phyloP scores from a whole-genome alignment of 2,329 filamentous ascomycete genomes.

The Ophiostoma fasciatum region DNA sequence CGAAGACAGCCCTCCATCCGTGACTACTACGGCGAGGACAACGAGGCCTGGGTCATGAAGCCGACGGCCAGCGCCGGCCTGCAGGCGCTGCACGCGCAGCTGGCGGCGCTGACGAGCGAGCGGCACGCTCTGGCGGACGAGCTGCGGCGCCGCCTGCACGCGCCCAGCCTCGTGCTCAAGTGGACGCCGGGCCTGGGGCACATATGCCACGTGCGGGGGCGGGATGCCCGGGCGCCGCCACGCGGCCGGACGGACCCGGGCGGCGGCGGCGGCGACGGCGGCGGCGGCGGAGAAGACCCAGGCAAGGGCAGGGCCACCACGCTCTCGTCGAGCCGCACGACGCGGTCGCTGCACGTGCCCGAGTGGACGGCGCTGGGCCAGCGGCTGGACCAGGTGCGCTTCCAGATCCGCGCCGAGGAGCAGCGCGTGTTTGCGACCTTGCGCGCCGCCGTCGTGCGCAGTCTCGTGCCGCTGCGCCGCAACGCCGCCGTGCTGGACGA shows the following conservation, averaged over 20 bases:
- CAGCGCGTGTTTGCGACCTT: conserved; percentile 62
- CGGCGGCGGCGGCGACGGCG: conserved; percentile 10
- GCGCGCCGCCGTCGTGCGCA: conserved; percentile 60
- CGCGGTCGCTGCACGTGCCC: conserved; percentile 67
- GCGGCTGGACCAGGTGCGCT: conserved; percentile 60
- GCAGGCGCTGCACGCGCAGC: conserved; percentile 48
- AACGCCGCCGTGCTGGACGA: conserved; percentile 90
- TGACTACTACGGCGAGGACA: conserved; percentile 46
- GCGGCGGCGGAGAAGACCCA: background rate
- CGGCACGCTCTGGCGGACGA: conserved; percentile 44
- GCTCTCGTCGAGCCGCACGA: conserved; percentile 69
- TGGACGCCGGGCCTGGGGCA: conserved; percentile 83
- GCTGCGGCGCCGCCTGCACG: conserved; percentile 46
- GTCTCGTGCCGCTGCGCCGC: conserved; percentile 71
- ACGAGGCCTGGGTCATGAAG: conserved; percentile 50
- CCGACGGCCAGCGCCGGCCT: conserved; percentile 53
- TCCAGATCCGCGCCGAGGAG: conserved; percentile 73
- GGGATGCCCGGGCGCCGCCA: conserved; percentile 35
- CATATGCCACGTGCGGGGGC: conserved; percentile 79
- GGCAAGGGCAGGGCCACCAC: conserved; percentile 25
- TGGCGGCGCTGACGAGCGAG: conserved; percentile 44
- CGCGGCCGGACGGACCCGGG: no score
- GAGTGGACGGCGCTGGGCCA: conserved; percentile 76
- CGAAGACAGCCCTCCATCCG: conserved; percentile 24
- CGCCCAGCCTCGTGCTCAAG: conserved; percentile 57